Conservation (phyloP, 1,284 basidiomycete species). For the Vanrija sp. region DNA sequence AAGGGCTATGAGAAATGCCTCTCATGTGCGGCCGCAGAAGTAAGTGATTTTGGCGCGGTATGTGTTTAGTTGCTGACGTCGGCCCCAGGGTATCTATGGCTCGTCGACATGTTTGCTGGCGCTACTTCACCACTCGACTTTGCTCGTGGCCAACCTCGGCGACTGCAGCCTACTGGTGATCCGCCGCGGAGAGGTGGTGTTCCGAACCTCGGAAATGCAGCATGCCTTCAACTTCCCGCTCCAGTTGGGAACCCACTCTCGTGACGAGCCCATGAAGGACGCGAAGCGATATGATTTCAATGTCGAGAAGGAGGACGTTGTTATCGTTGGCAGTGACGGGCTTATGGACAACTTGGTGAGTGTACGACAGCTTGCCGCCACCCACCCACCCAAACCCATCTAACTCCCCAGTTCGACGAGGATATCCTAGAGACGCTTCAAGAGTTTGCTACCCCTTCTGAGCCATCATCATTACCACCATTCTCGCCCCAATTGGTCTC, state of each 20-base stretch:
- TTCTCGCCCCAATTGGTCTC: slow-evolving; percentile 55
- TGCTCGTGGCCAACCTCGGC: slow-evolving; percentile 86
- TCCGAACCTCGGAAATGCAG: slow-evolving; percentile 92
- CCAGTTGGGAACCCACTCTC: slow-evolving; percentile 67
- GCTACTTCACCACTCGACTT: slow-evolving; percentile 63
- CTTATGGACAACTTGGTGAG: slow-evolving; percentile 77
- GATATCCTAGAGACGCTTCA: slow-evolving; percentile 86
- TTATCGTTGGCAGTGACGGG: slow-evolving; percentile 85
- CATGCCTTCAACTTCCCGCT: slow-evolving; percentile 91
- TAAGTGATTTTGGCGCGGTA: slow-evolving; percentile 20
- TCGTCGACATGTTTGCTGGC: slow-evolving; percentile 58
- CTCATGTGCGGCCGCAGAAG: slow-evolving; percentile 49
- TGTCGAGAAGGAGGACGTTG: slow-evolving; percentile 79
- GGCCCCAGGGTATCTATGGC: slow-evolving; percentile 53
- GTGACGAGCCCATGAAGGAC: slow-evolving; percentile 64
- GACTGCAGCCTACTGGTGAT: slow-evolving; percentile 88
- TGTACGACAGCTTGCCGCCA: not conserved
- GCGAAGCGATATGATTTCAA: slow-evolving; percentile 70
- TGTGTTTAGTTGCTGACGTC: not conserved
- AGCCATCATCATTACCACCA: slow-evolving; percentile 25
- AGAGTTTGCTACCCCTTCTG: slow-evolving; percentile 56
- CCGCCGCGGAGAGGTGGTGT: slow-evolving; percentile 70
- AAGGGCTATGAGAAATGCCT: slow-evolving; percentile 56
- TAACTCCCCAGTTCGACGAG: slow-evolving; percentile 65
- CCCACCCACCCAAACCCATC: not conserved